Percentiles rank a stretch among this genome's conserved stretches.
Conservation (phyloP, 2,329 filamentous ascomycete species). For the Paecilomyces formosus region DNA sequence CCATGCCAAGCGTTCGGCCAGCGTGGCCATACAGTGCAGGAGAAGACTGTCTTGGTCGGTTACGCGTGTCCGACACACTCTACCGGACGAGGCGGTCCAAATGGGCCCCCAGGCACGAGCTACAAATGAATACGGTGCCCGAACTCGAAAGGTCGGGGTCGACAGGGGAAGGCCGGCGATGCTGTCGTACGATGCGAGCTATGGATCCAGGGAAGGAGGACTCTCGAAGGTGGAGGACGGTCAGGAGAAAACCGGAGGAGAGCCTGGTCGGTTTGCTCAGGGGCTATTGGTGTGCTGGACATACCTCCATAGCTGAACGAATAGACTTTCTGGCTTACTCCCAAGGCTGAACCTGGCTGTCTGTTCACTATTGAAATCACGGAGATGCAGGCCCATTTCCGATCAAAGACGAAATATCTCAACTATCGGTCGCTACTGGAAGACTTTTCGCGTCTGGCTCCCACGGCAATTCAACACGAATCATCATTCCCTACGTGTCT, state of each 20-base stretch:
- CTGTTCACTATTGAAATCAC: not conserved
- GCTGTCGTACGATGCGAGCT: not conserved
- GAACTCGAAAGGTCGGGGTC: constrained; percentile 13
- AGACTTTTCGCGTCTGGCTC: not conserved
- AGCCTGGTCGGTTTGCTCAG: not conserved
- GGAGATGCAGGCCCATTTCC: not conserved
- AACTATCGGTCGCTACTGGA: not conserved
- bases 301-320: not conserved
- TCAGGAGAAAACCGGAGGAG: not conserved
- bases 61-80: constrained; percentile 63
- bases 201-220: constrained; percentile 1
- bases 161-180: constrained; percentile 1
- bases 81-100: constrained; percentile 4
- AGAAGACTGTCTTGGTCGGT: constrained; percentile 73
- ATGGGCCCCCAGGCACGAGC: constrained; percentile 4
- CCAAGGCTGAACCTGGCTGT: not conserved
- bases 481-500: not conserved
- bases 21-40: constrained; percentile 62
- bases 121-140: constrained; percentile 19
- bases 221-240: not conserved
- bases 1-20: constrained; percentile 70
- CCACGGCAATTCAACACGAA: not conserved
- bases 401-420: not conserved
- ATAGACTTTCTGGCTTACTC: not conserved
- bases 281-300: not conserved